Evolutionary conservation across 352 stramenopile genomes (phyloP).

Genomic region (Pythium pyrilobum): DNA sequence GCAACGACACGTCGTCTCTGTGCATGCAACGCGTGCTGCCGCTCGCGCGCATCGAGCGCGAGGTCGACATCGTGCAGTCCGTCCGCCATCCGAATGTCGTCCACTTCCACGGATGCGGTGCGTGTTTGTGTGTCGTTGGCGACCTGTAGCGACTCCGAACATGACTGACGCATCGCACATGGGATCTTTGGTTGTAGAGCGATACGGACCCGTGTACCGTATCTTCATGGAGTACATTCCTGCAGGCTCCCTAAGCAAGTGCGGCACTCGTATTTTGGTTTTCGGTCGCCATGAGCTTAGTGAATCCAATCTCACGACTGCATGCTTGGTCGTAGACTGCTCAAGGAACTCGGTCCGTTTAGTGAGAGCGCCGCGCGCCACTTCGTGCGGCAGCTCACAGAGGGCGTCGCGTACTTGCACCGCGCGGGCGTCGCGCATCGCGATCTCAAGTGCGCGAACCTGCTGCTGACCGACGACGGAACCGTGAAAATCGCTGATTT

Average conservation of each 20-base stretch:
- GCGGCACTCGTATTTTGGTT: not conserved
- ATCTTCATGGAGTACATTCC: constrained; percentile 89
- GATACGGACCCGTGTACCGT: constrained; percentile 42
- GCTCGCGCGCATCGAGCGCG: constrained; percentile 52
- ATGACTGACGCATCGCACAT: too few relatives aligned
- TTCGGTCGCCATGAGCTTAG: too few relatives aligned
- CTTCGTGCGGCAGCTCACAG: constrained; percentile 57
- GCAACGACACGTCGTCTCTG: constrained; percentile 60
- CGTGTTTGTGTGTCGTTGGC: not conserved
- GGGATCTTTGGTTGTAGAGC: constrained; percentile 24
- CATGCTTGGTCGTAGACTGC: constrained; percentile 33
- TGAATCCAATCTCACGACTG: too few relatives aligned
- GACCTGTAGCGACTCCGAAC: too few relatives aligned
- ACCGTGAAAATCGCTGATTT: constrained; percentile 87
- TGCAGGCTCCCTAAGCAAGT: constrained; percentile 70
- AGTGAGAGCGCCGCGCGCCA: constrained; percentile 48
- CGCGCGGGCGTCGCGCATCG: constrained; percentile 65
- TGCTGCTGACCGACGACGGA: constrained; percentile 60
- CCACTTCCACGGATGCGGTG: constrained; percentile 51
- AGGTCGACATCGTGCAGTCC: constrained; percentile 37
- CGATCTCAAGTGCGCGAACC: constrained; percentile 86
- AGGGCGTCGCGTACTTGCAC: constrained; percentile 72
- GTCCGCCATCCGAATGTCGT: constrained; percentile 64
- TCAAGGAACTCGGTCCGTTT: constrained; percentile 79
- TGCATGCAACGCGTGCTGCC: constrained; percentile 48